Base-by-base conservation (phyloP, 2,329 filamentous ascomycete species). In the Epicoccum nigrum region DNA sequence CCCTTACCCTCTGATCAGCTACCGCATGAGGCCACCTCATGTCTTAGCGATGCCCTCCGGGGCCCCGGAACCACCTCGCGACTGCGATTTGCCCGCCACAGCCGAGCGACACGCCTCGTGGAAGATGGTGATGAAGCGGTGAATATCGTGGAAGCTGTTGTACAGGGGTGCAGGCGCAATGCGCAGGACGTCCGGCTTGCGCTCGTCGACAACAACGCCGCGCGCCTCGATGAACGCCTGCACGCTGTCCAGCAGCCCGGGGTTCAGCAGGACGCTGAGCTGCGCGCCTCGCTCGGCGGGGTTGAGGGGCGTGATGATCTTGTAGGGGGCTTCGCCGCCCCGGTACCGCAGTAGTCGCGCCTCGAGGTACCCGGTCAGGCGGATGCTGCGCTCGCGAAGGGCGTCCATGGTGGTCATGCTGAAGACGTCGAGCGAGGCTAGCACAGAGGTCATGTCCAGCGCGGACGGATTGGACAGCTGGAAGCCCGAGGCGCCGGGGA, bases 141-240 rank as follows among this genome's bases (percentile, higher is more conserved):
- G 67, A 6, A 92, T 86, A 62, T 96, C 92, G 52, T 80, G 79
- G 68, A 89, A 95, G 0, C 83, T 85, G 65, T 93, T 93, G 74
- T 96, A 96, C 59, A 96, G 71, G 7, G 92, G 91, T 33, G 89
- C 87, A 1, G 92, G 92, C 2, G 92, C 90, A 1, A 95, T 85
- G 1, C 92, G 80, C 42, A 96, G 86, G 13, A 96, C 92, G 68
- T 92, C 86, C 1, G 92, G 92, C 71, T 89, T 90, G 52, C 92
- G 80, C 79, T 94, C 89, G 68, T 96, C 92, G 30, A 89, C 85
- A 1, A 95, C 82, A 2, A 94, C 85, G 1, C 87, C 89, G 1
- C 83, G 81, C 11, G 83, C 80, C 60, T 89, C 84, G 21, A 96
- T 71, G 21, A 79, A 80, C 34, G 78, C 76, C 52, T 85, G 80